Base-by-base conservation (phyloP, 139 green algal species). In the Mesotaenium endlicherianum region DNA sequence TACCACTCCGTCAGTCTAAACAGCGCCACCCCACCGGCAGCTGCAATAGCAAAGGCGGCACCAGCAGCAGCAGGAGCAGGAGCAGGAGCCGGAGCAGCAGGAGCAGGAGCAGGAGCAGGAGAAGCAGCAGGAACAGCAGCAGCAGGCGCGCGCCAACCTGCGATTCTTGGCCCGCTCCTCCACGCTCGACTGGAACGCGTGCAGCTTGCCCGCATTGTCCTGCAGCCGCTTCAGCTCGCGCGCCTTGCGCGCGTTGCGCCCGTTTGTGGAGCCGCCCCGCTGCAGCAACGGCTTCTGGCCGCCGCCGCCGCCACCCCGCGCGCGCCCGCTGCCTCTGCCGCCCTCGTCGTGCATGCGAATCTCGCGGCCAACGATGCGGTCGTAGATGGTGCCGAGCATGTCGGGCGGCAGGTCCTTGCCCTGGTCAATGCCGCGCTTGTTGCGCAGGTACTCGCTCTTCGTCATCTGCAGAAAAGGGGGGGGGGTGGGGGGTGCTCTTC, bases 351-450 rank as follows among this genome's bases (percentile, higher is more conserved):
- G 53, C 68, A 93, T 87, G 42, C 85, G 57, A 76, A 97, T 93
- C 76, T 97, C 91, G 2, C 86, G 58, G 2, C 55, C 59, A 0
- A 93, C 82, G 77, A 97, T 96, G 85, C 93, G 90, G 43, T 91
- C 86, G 70, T 94, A 97, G 47, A 97, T 94, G 2, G 70, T 90
- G 60, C 92, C 88, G 75, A 97, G 91, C 40, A 96, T 79, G 2
- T 80, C 78, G 4, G 75, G 53, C 1, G 93, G 89, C 71, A 97
- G 90, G 34, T 91, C 89, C 39, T 89, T 85, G 0, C 36, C 57
- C 70, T 87, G 30, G 50, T 79, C 40, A 34, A 80, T 80, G 30
- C 64, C 79, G 1, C 57, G 14, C 34, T 75, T 87, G 49, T 84
- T 87, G 53, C 55, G 53, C 17, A 77, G 40, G 2, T 76, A 82